Percentiles rank a stretch among this genome's conserved stretches.
Evolutionary conservation across 2,329 filamentous ascomycete genomes (phyloP).

Genomic region (Neofusicoccum kwambonambiense): DNA sequence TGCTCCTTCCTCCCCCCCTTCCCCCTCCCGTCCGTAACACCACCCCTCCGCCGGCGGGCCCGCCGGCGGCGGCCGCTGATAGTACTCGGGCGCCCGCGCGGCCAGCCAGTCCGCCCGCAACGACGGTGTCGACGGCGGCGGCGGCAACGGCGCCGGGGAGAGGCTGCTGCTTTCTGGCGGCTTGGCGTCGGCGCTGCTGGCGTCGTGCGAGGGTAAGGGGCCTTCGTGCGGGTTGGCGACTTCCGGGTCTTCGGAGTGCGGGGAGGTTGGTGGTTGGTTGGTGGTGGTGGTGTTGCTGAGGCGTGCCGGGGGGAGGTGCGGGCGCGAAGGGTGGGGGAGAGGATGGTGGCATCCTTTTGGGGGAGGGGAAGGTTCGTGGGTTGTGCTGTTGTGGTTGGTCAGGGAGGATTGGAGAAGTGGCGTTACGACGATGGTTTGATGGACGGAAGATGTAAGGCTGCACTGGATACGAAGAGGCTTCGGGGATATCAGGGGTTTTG

Average conservation of each 20-base stretch:
- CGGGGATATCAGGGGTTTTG: too few species aligned
- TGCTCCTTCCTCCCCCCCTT: not conserved
- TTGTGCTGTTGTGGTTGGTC: not conserved
- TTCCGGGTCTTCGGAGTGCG: not conserved
- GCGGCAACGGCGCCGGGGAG: not conserved
- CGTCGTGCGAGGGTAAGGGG: not conserved
- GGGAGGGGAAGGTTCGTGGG: not conserved
- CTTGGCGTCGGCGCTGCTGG: not conserved
- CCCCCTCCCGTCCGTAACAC: not conserved
- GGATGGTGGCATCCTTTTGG: not conserved
- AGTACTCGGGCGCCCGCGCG: constrained; percentile 2
- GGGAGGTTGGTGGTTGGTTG: not conserved
- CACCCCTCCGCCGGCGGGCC: not conserved
- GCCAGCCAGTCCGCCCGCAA: not conserved
- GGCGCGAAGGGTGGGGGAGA: not conserved
- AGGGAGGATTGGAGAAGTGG: too few species aligned
- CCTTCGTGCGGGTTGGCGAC: not conserved
- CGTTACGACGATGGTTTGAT: too few species aligned
- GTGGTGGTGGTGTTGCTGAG: not conserved
- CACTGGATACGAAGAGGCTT: too few species aligned
- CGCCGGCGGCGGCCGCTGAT: not conserved
- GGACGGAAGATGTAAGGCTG: too few species aligned
- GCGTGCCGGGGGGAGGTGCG: not conserved
- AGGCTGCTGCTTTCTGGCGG: not conserved
- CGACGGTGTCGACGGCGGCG: not conserved